Conservation (phyloP, 805 yeast genomes). For the Schizosaccharomyces octosporus region DNA sequence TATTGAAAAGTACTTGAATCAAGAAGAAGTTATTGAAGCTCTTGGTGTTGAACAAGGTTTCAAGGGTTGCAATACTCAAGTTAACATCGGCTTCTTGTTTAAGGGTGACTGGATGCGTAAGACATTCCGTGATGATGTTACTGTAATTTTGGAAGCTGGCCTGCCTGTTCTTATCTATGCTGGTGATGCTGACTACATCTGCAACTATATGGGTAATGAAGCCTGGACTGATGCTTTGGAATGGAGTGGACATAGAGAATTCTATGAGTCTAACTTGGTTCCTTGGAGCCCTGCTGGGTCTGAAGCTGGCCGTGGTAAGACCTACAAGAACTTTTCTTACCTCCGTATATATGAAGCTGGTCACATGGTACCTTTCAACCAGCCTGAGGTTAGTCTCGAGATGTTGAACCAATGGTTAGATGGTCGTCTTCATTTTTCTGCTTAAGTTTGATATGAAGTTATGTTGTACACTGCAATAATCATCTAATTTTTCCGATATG, state of each 20-base stretch:
- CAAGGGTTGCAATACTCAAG: constrained; percentile 52
- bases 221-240: constrained; percentile 62
- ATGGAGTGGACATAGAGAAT: constrained; percentile 35
- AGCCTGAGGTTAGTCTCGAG: constrained; percentile 50
- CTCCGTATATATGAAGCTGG: constrained; percentile 74
- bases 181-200: constrained; percentile 87
- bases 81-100: constrained; percentile 55
- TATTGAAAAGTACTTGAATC: constrained; percentile 57
- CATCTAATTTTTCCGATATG: neutral
- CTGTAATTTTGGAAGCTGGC: constrained; percentile 41
- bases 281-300: constrained; percentile 19
- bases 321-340: constrained; percentile 48
- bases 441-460: neutral
- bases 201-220: constrained; percentile 65
- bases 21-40: constrained; percentile 48
- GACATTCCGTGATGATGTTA: constrained; percentile 44
- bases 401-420: constrained; percentile 70
- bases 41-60: constrained; percentile 75
- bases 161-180: constrained; percentile 76
- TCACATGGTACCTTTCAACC: constrained; percentile 87
- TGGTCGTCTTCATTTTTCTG: constrained; percentile 17
- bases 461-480: too few relatives aligned
- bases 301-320: constrained; percentile 51
- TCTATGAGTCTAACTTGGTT: constrained; percentile 17
- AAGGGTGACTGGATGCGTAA: constrained; percentile 89